Percentiles rank a stretch among this genome's conserved stretches.
phyloP scores from a whole-genome alignment of 768 basidiomycete species.

The Pleurotus sapidus region DNA sequence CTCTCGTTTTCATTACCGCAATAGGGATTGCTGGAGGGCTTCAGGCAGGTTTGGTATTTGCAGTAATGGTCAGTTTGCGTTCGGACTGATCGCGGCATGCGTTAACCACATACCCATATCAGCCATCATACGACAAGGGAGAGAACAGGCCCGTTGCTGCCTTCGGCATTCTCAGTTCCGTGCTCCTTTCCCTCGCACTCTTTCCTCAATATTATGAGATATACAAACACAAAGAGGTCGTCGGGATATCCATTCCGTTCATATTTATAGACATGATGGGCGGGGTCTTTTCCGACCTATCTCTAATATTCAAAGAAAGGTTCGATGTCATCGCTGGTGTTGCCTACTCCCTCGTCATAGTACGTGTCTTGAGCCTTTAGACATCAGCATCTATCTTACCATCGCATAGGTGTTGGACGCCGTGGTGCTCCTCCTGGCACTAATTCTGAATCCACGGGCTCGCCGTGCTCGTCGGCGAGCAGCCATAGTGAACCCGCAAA shows the following conservation, averaged over 20 bases:
- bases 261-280: conserved; percentile 70
- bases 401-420: conserved; percentile 55
- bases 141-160: conserved; percentile 37
- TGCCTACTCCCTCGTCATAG: conserved; percentile 61
- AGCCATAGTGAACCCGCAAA: not conserved
- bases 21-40: conserved; percentile 50
- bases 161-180: conserved; percentile 61
- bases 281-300: conserved; percentile 66
- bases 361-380: conserved; percentile 25
- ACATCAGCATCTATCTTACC: not conserved
- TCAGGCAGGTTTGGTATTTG: conserved; percentile 59
- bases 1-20: conserved; percentile 32
- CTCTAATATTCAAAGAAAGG: conserved; percentile 59
- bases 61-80: conserved; percentile 24
- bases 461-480: conserved; percentile 28
- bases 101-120: conserved; percentile 10
- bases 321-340: conserved; percentile 65
- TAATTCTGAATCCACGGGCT: conserved; percentile 64
- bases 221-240: conserved; percentile 55
- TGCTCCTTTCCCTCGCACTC: conserved; percentile 49
- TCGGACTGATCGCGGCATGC: not conserved
- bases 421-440: conserved; percentile 54
- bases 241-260: conserved; percentile 70
- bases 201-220: conserved; percentile 77
- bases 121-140: conserved; percentile 34